Conservation (phyloP, 768 basidiomycete genomes). For the Leccinum aurantiacum region DNA sequence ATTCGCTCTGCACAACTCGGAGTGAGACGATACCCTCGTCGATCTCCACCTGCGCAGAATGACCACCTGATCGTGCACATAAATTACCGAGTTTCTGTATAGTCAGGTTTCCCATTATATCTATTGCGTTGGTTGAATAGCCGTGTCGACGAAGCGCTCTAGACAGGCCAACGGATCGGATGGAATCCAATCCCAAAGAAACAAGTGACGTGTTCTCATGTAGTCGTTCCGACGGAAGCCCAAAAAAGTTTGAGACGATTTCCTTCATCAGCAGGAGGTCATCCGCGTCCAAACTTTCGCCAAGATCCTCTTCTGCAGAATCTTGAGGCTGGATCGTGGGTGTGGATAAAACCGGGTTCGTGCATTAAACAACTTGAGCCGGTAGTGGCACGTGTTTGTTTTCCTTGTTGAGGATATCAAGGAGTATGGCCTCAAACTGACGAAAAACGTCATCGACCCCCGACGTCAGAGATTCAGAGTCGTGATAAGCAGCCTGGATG, state of each 20-base stretch:
- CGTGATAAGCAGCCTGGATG: constrained; percentile 25
- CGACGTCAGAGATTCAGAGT: constrained; percentile 14
- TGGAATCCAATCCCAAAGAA: constrained; percentile 48
- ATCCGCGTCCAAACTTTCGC: neutral
- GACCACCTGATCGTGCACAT: constrained; percentile 7
- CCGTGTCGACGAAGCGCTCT: constrained; percentile 35
- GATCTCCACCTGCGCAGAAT: neutral
- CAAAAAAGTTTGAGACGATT: constrained; percentile 23
- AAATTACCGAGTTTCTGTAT: constrained; percentile 13
- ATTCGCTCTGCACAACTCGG: too few species aligned
- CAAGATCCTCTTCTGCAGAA: neutral
- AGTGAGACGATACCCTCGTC: too few species aligned
- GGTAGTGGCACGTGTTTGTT: neutral
- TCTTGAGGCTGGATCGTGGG: neutral
- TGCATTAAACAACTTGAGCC: neutral
- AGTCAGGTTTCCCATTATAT: constrained; percentile 37
- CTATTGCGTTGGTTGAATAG: constrained; percentile 34
- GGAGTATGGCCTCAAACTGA: constrained; percentile 28
- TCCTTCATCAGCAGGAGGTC: constrained; percentile 9
- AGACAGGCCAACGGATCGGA: constrained; percentile 46
- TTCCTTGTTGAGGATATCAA: constrained; percentile 14
- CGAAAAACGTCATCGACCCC: constrained; percentile 24
- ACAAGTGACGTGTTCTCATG: constrained; percentile 36
- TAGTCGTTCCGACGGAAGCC: constrained; percentile 14
- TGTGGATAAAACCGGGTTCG: neutral